Conservation (phyloP, 140 eudicot genomes). For the Oenanthe javanica region DNA sequence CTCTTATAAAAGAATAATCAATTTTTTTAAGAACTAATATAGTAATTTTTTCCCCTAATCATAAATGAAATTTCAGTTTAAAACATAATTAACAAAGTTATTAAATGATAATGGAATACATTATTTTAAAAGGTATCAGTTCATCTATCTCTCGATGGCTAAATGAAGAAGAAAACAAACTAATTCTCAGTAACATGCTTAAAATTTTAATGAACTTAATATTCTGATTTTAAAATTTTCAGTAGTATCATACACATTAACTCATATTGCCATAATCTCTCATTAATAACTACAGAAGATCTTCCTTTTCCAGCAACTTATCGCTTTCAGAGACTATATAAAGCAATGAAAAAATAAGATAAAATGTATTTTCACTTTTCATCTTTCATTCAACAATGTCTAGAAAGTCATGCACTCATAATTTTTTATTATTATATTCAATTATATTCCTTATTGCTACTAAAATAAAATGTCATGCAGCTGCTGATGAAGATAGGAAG, state of each 20-base stretch:
- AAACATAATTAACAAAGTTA: not conserved
- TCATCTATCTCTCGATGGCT: not conserved
- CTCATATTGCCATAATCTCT: not conserved
- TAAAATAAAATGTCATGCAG: not conserved
- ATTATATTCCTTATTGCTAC: not conserved
- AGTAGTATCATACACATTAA: not conserved
- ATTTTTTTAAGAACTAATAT: not conserved
- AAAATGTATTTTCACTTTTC: not conserved
- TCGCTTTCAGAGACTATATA: not conserved
- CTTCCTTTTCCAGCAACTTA: not conserved
- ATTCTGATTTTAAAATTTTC: not conserved
- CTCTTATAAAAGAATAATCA: not conserved
- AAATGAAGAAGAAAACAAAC: not conserved
- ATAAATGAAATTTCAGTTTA: not conserved
- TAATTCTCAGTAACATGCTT: not conserved
- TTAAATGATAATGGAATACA: not conserved
- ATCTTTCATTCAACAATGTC: not conserved
- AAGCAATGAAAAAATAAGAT: not conserved
- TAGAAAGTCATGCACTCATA: not conserved
- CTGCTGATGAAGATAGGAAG: not conserved
- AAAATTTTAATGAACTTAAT: no score
- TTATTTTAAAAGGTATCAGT: not conserved
- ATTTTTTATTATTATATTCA: not conserved
- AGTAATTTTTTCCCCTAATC: no score
- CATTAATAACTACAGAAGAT: not conserved